A percentile compares a stretch with the other conserved stretches of the same genome.
These are phyloP conservation scores for Lupinus albus DNA, from an alignment of 306 rosid genomes.

Conservation along the genomic window DNA sequence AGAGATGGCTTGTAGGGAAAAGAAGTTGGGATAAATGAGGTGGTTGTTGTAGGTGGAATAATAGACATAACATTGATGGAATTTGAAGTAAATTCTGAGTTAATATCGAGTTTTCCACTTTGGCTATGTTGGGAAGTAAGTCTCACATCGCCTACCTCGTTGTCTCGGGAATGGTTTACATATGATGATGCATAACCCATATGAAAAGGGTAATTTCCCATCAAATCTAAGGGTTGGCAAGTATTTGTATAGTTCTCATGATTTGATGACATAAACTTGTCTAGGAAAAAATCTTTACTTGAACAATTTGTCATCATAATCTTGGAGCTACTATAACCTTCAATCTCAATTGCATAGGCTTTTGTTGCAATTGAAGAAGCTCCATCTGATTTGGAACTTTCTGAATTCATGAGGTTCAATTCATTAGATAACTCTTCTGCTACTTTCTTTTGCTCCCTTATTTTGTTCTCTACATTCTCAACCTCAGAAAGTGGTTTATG, in stretches of 20 bases:
- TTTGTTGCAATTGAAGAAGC: slow-evolving; percentile 44
- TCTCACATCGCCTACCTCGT: too few species aligned
- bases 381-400: slow-evolving; percentile 45
- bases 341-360: slow-evolving; percentile 38
- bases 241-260: slow-evolving; percentile 44
- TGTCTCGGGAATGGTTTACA: too few species aligned
- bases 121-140: too few species aligned
- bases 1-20: slow-evolving; percentile 53
- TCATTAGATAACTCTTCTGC: slow-evolving; percentile 41
- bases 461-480: slow-evolving; percentile 47
- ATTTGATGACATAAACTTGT: slow-evolving; percentile 42
- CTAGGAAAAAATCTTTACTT: slow-evolving; percentile 44
- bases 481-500: slow-evolving; percentile 66
- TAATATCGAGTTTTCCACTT: slow-evolving; percentile 46
- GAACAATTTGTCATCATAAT: slow-evolving; percentile 34
- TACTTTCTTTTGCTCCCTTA: slow-evolving; percentile 40
- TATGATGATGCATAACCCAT: slow-evolving; percentile 43
- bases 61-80: slow-evolving; percentile 42
- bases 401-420: slow-evolving; percentile 51
- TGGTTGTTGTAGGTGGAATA: slow-evolving; percentile 43
- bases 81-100: slow-evolving; percentile 43
- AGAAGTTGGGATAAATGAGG: slow-evolving; percentile 42
- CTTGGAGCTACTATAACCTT: slow-evolving; percentile 47
- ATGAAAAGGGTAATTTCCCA: slow-evolving; percentile 54
- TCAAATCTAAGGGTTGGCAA: slow-evolving; percentile 50